Evolutionary conservation across 192 early-diverging fungal species (phyloP), one percentile per base, ranked within the genome.

Genomic region (Chytriomyces sp.): DNA sequence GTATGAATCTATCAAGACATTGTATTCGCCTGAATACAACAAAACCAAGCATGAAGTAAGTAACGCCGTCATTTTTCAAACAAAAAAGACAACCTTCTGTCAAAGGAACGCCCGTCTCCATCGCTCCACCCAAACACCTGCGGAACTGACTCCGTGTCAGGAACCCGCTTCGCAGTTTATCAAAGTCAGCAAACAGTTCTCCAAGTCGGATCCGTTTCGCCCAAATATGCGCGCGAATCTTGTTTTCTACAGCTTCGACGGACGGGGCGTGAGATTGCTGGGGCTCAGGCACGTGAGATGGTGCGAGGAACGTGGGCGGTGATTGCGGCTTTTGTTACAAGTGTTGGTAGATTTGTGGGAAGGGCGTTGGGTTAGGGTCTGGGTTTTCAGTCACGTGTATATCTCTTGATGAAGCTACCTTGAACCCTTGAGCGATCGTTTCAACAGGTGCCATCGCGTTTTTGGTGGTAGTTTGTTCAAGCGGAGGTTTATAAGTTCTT

Each of bases 111-210:
- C 82, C 84, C 67, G 78, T 82, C 20, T 88, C 82, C 67, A 88
- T 69, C 11, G 84, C 76, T 7, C 57, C 68, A 23, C 71, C 75
- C 6, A 89, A 45, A 64, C 85, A 85, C 7, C 88, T 50, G 11
- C 81, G 60, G 67, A 89, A 89, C 75, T 88, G 87, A 10, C 79
- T 63, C 4, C 75, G 71, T 8, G 83, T 81, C 23, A 89, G 75
- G 43, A 77, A 87, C 10, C 84, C 86, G 48, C 79, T 80, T 26
- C 86, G 50, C 62, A 88, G 77, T 45, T 73, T 70, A 64, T 89
- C 88, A 68, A 89, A 89, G 68, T 89, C 88, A 49, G 78, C 67
- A 72, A 89, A 88, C 16, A 86, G 71, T 10, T 89, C 88, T 23
- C 50, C 53, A n/a, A 88, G 60, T 23, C 88, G 78, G 60, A 89